Base-by-base conservation (phyloP, 768 basidiomycete genomes). In the Amanita subjunquillea region DNA sequence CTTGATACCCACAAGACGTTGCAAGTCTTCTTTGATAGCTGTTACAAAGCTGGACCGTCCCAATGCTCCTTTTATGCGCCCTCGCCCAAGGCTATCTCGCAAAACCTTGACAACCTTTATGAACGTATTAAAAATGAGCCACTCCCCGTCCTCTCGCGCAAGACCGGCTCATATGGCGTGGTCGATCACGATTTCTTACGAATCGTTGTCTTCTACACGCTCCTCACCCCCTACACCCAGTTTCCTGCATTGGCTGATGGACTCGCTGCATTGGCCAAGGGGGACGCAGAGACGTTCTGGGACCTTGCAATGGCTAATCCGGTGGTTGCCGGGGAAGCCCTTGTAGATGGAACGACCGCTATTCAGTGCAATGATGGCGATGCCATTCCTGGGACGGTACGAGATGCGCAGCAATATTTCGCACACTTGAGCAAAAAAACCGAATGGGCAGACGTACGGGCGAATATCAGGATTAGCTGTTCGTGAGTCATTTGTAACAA, bases 1-100 rank as follows among this genome's bases (percentile, higher is more conserved):
- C 10, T 66, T 1, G 70, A 74, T 48, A 67, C 72, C 2, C 65
- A 69, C 22, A 69, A 72, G 54, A 59, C 61, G 0, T 55, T 72
- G 55, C 57, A 66, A 20, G 51, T 51, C 5, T 74, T 76, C 55
- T 70, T 67, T 49, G 57, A 61, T 3, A 62, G 61, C 13, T 75
- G 74, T 49, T 62, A 63, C 30, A 59, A 63, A 0, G 72, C 70
- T 1, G 74, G 73, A 0, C 68, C 69, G 0, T 38, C 51, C 6
- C 47, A 39, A 4, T 75, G 74, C 54, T 44, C 68, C 3, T 73
- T 75, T 59, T 72, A 67, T 57, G 67, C 71, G 6, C 61, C 69
- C 0, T 65, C 65, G 1, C 58, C 73, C 0, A 57, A 58, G 0
- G 61, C 63, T 2, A 68, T 75, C 20, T 55, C 59, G 2, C 58